Evolutionary conservation across 495 filamentous ascomycete species (phyloP).

Genomic region (Jackrogersella minutella): DNA sequence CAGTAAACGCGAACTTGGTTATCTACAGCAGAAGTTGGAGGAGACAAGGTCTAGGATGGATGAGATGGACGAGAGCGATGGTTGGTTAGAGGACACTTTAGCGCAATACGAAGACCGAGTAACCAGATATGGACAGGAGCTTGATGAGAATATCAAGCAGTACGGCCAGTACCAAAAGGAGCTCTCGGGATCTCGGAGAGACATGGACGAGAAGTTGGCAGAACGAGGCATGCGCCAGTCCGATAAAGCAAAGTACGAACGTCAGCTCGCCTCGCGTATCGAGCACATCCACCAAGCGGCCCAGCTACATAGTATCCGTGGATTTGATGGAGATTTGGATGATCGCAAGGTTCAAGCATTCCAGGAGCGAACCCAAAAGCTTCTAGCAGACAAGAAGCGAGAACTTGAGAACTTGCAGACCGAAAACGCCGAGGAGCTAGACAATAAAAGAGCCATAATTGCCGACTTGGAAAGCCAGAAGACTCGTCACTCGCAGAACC

Average conservation of each 20-base stretch:
- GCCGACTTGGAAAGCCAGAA: conserved; percentile 74
- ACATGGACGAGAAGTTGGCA: conserved; percentile 74
- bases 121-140: conserved; percentile 66
- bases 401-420: conserved; percentile 75
- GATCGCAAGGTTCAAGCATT: conserved; percentile 78
- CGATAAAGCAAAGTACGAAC: conserved; percentile 85
- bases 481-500: conserved; percentile 72
- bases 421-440: conserved; percentile 74
- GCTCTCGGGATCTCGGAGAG: conserved; percentile 64
- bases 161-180: conserved; percentile 70
- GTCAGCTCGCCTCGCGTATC: conserved; percentile 72
- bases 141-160: conserved; percentile 64
- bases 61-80: conserved; percentile 79
- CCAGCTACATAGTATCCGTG: conserved; percentile 79
- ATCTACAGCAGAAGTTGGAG: conserved; percentile 65
- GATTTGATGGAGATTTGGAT: conserved; percentile 80
- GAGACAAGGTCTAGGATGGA: conserved; percentile 74
- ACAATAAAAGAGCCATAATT: conserved; percentile 69
- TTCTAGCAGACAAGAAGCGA: conserved; percentile 78
- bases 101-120: conserved; percentile 82
- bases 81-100: conserved; percentile 77
- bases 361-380: conserved; percentile 76
- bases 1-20: conserved; percentile 74
- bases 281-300: conserved; percentile 80
- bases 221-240: conserved; percentile 87